These are phyloP conservation scores for Phytopythium boreale DNA, from an alignment of 352 stramenopile species.

Conservation along the genomic window DNA sequence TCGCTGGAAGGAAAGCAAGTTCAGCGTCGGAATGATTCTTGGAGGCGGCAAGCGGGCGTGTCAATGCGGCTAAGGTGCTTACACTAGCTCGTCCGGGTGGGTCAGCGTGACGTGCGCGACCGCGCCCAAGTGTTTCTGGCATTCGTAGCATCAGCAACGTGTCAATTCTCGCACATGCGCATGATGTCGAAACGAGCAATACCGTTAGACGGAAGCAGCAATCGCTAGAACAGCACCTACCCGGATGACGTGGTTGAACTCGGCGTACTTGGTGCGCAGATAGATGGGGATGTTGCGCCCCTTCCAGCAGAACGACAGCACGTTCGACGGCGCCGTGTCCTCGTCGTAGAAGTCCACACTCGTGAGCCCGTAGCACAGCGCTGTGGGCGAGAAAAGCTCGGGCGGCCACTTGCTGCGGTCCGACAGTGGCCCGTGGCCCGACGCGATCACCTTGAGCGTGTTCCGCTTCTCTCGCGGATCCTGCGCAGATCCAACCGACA, in stretches of 20 bases:
- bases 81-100: slow-evolving; percentile 77
- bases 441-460: slow-evolving; percentile 71
- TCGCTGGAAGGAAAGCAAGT: slow-evolving; percentile 30
- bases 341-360: slow-evolving; percentile 70
- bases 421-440: slow-evolving; percentile 59
- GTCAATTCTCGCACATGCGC: slow-evolving; percentile 4
- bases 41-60: neutral
- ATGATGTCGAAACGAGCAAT: neutral
- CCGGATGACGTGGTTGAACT: slow-evolving; percentile 88
- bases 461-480: slow-evolving; percentile 78
- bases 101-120: slow-evolving; percentile 74
- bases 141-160: neutral
- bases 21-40: slow-evolving; percentile 1
- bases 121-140: slow-evolving; percentile 79
- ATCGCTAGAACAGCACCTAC: slow-evolving; percentile 21
- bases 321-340: slow-evolving; percentile 57
- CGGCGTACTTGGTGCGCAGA: slow-evolving; percentile 81
- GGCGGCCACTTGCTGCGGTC: slow-evolving; percentile 70
- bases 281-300: slow-evolving; percentile 82
- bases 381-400: slow-evolving; percentile 73
- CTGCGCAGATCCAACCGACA: slow-evolving; percentile 20
- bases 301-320: slow-evolving; percentile 89
- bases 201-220: neutral
- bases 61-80: slow-evolving; percentile 11
- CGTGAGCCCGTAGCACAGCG: slow-evolving; percentile 80